Evolutionary conservation across 2,329 filamentous ascomycete species (phyloP).

Genomic region (Drechslerella stenobrocha): DNA sequence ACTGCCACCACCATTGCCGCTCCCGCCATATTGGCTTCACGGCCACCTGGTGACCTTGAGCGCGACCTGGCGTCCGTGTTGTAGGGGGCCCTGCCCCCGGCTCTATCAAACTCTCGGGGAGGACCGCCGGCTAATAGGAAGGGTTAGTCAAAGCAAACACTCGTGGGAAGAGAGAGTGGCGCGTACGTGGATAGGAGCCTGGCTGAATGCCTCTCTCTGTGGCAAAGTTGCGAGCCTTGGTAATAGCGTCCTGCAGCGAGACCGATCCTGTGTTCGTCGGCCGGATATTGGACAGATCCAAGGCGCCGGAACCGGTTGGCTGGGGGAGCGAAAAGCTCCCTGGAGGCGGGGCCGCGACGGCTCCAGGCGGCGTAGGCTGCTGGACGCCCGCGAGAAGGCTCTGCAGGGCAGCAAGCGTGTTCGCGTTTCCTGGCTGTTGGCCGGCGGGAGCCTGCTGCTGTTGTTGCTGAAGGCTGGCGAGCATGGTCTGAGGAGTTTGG

Average conservation of each 20-base stretch:
- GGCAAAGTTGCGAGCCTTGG: conserved; percentile 71
- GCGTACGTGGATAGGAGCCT: conserved; percentile 28
- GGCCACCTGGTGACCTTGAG: conserved; percentile 71
- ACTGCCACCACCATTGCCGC: conserved; percentile 57
- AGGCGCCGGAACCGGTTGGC: conserved; percentile 72
- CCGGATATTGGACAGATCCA: conserved; percentile 78
- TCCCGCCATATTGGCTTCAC: conserved; percentile 66
- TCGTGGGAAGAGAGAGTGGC: background rate
- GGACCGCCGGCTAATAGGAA: conserved; percentile 17
- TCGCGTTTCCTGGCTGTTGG: conserved; percentile 27
- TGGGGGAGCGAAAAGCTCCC: conserved; percentile 64
- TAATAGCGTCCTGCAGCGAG: conserved; percentile 80
- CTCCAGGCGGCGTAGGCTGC: conserved; percentile 31
- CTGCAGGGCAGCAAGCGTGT: conserved; percentile 28
- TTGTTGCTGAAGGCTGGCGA: conserved; percentile 30
- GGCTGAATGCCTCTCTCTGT: conserved; percentile 49
- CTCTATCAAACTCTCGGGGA: conserved; percentile 32
- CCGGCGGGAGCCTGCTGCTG: conserved; percentile 24
- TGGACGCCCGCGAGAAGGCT: conserved; percentile 33
- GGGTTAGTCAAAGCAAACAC: conserved; percentile 51
- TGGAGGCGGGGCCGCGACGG: conserved; percentile 51
- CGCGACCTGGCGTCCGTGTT: conserved; percentile 61
- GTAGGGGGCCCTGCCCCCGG: conserved; percentile 55
- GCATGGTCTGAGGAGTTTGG: conserved; percentile 29
- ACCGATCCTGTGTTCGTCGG: conserved; percentile 79